Percentiles rank a stretch among this genome's conserved stretches.
phyloP scores from a whole-genome alignment of 176 grass and related monocot genomes.

The Juncus inflexus region DNA sequence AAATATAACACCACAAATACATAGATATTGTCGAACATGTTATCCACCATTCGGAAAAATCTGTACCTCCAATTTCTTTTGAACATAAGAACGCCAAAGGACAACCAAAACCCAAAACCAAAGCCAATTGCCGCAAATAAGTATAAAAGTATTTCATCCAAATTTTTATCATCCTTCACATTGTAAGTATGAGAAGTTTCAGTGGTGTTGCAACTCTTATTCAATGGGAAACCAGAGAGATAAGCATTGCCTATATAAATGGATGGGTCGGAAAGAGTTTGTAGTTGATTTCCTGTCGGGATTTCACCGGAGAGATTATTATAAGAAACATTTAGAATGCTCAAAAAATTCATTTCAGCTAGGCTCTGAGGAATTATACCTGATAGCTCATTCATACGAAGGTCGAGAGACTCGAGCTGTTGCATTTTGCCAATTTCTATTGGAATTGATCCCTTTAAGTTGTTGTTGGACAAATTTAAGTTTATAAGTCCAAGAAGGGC shows the following conservation, averaged over 20 bases:
- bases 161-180: background rate
- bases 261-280: conserved; percentile 26
- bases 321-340: conserved; percentile 32
- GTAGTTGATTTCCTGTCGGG: conserved; percentile 36
- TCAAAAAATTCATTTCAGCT: conserved; percentile 17
- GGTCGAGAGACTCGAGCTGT: conserved; percentile 39
- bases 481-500: background rate
- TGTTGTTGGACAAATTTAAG: conserved; percentile 18
- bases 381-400: conserved; percentile 39
- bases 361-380: conserved; percentile 39
- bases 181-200: background rate
- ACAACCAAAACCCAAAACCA: conserved; percentile 25
- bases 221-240: conserved; percentile 37
- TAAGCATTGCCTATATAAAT: conserved; percentile 35
- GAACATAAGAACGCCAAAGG: conserved; percentile 25
- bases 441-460: conserved; percentile 28
- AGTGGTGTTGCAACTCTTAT: conserved; percentile 15
- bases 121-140: conserved; percentile 30
- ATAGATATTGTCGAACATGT: conserved; percentile 23
- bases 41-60: conserved; percentile 29
- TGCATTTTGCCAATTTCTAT: conserved; percentile 13
- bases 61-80: conserved; percentile 32
- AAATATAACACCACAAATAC: background rate
- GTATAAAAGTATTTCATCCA: conserved; percentile 20
- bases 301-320: conserved; percentile 48